These are phyloP conservation scores for Aspergillus fructus DNA, from an alignment of 2,329 filamentous ascomycete genomes.

Conservation along the genomic window DNA sequence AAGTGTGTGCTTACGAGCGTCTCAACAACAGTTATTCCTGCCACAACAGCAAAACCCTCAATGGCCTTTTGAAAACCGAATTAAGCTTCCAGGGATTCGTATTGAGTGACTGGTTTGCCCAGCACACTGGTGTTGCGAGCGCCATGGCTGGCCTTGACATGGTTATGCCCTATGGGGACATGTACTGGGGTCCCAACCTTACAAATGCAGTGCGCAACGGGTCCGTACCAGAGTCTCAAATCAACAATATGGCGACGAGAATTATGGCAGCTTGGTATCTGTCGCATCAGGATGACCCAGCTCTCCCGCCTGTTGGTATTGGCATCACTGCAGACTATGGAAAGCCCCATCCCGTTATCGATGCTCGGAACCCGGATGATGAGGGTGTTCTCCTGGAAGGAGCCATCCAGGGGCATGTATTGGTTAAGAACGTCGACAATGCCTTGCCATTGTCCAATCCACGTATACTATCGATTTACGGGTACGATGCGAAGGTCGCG, in stretches of 20 bases:
- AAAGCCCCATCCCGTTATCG: conserved; percentile 20
- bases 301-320: not conserved
- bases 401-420: conserved; percentile 60
- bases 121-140: conserved; percentile 53
- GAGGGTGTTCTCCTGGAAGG: conserved; percentile 39
- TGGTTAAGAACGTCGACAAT: conserved; percentile 52
- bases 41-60: conserved; percentile 75
- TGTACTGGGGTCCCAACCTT: conserved; percentile 29
- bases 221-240: conserved; percentile 51
- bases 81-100: conserved; percentile 74
- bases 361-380: conserved; percentile 50
- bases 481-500: conserved; percentile 53
- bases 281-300: not conserved
- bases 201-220: conserved; percentile 58
- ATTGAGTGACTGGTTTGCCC: conserved; percentile 77
- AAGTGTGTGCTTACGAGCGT: conserved; percentile 61
- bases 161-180: conserved; percentile 20
- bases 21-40: conserved; percentile 78
- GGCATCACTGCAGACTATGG: no score
- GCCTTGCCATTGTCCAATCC: conserved; percentile 47
- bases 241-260: conserved; percentile 61
- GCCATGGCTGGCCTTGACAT: conserved; percentile 28
- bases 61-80: conserved; percentile 75
- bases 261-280: conserved; percentile 14
- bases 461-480: conserved; percentile 52